phyloP scores from a whole-genome alignment of 1,284 basidiomycete genomes.

The Papiliotrema terrestris region DNA sequence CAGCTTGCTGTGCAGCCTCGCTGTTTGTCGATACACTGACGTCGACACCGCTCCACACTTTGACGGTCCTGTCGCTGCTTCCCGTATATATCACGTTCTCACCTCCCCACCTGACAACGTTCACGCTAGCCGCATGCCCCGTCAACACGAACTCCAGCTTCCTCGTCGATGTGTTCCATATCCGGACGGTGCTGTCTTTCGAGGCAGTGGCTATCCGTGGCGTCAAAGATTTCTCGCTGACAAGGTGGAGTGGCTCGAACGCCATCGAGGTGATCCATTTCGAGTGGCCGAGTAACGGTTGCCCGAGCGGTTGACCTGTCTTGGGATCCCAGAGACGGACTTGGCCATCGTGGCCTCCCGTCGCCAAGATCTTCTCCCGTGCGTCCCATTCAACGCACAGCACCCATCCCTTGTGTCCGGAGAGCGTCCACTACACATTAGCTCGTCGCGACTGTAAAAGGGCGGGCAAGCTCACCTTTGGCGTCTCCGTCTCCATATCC shows the following conservation, averaged over 20 bases:
- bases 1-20: not conserved
- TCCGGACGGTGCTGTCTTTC: slow-evolving; percentile 90
- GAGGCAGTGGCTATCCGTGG: slow-evolving; percentile 93
- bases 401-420: slow-evolving; percentile 93
- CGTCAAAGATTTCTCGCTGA: slow-evolving; percentile 56
- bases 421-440: slow-evolving; percentile 59
- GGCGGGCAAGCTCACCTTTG: slow-evolving; percentile 53
- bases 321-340: slow-evolving; percentile 87
- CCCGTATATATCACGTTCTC: slow-evolving; percentile 89
- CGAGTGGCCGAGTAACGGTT: slow-evolving; percentile 82
- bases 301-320: slow-evolving; percentile 76
- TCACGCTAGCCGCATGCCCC: slow-evolving; percentile 90
- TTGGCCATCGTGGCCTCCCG: slow-evolving; percentile 87
- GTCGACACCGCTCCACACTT: slow-evolving; percentile 84
- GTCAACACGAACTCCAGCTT: slow-evolving; percentile 80
- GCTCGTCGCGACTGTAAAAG: not conserved
- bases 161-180: slow-evolving; percentile 79
- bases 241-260: slow-evolving; percentile 91
- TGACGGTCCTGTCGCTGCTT: slow-evolving; percentile 86
- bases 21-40: slow-evolving; percentile 49
- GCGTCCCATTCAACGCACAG: slow-evolving; percentile 97
- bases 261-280: slow-evolving; percentile 97
- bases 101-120: slow-evolving; percentile 94
- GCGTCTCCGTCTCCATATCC: slow-evolving; percentile 91
- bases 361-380: slow-evolving; percentile 81